A percentile compares a stretch with the other conserved stretches of the same genome.
These are phyloP conservation scores for Flaveria ramosissima DNA, from an alignment of 129 eudicot species.

Conservation along the genomic window DNA sequence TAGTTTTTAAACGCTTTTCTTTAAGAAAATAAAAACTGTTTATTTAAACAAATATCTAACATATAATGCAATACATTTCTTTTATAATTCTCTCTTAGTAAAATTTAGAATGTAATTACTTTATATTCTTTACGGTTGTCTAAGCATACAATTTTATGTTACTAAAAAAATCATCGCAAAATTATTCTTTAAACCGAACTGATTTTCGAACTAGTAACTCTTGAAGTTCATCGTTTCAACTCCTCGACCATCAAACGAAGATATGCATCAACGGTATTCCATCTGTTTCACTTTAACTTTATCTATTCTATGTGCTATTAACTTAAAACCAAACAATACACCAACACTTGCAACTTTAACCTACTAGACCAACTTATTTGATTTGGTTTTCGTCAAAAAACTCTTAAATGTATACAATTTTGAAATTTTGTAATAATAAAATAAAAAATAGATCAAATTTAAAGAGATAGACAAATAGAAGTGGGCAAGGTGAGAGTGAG, in stretches of 20 bases:
- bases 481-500: constrained; percentile 47
- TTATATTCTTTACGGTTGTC: too few relatives aligned
- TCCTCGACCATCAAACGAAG: neutral
- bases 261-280: neutral
- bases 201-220: neutral
- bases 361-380: neutral
- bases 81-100: neutral
- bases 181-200: neutral
- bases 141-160: neutral
- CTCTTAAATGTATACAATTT: neutral
- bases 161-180: neutral
- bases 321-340: neutral
- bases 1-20: too few relatives aligned
- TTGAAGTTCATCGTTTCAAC: neutral
- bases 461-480: constrained; percentile 44
- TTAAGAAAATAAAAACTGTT: neutral
- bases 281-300: neutral
- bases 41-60: neutral
- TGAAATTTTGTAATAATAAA: neutral
- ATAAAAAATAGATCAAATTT: neutral
- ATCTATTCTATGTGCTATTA: neutral
- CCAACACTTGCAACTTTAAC: neutral
- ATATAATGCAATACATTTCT: neutral
- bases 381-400: neutral
- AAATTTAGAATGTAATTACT: too few relatives aligned